Percentiles rank a stretch among this genome's conserved stretches.
Conservation (phyloP, 108 stramenopile species). For the Nannochloropsis oceanica region DNA sequence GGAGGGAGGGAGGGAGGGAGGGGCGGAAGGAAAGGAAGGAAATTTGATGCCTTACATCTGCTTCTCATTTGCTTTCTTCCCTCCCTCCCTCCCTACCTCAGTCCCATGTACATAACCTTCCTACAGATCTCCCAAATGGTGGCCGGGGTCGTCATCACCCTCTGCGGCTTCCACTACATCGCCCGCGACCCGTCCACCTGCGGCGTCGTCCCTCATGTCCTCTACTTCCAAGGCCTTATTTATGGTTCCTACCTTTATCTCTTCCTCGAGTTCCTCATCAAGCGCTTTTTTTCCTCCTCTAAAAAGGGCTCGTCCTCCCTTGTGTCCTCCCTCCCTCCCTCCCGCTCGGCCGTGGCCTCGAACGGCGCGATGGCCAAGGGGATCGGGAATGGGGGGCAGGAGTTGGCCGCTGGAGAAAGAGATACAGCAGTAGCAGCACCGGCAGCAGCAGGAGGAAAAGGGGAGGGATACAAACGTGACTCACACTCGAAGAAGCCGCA, state of each 20-base stretch:
- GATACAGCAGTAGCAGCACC: no score
- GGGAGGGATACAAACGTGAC: background rate
- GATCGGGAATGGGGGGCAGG: no score
- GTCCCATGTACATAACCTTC: conserved; percentile 65
- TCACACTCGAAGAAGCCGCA: background rate
- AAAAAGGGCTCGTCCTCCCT: no score
- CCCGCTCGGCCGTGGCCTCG: no score
- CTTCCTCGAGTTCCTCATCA: background rate
- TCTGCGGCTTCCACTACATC: conserved; percentile 46
- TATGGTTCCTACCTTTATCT: background rate
- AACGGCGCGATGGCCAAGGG: no score
- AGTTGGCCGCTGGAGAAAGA: background rate
- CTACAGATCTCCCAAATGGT: conserved; percentile 86
- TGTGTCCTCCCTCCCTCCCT: no score
- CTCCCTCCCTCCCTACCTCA: conserved; percentile 57
- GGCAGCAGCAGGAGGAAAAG: background rate
- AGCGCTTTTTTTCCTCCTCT: background rate
- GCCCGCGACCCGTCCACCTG: background rate
- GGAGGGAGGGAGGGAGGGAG: conserved; percentile 40
- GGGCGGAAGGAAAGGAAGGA: no score
- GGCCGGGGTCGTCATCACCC: conserved; percentile 61
- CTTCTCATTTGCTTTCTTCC: no score
- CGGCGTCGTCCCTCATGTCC: background rate
- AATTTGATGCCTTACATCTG: no score
- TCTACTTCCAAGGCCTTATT: background rate